Percentiles rank a stretch among this genome's conserved stretches.
phyloP scores from a whole-genome alignment of 1,139 yeast species.

The Candida pseudoviswanathii region DNA sequence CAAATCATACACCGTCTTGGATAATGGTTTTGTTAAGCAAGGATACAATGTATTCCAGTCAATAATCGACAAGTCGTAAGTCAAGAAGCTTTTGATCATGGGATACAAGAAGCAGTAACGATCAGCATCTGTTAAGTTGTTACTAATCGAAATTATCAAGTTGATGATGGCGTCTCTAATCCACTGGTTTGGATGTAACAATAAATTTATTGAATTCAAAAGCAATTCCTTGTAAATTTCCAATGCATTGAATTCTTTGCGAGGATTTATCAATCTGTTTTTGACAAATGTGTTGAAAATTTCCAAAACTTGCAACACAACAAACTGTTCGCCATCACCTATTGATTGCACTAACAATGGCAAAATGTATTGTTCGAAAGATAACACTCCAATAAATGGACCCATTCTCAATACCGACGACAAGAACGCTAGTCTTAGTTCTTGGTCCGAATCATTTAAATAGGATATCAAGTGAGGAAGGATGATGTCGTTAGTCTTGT shows the following conservation, averaged over 20 bases:
- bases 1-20: conserved; percentile 66
- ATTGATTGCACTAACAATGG: conserved; percentile 84
- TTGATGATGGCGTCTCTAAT: conserved; percentile 70
- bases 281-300: conserved; percentile 50
- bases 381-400: conserved; percentile 75
- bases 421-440: conserved; percentile 70
- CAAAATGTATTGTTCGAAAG: conserved; percentile 84
- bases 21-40: conserved; percentile 64
- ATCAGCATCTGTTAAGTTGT: conserved; percentile 73
- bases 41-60: conserved; percentile 66
- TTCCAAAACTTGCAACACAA: conserved; percentile 73
- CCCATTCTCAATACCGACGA: conserved; percentile 78
- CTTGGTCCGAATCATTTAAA: conserved; percentile 74
- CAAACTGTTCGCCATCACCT: conserved; percentile 81
- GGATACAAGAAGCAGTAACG: conserved; percentile 83
- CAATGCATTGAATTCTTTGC: conserved; percentile 41
- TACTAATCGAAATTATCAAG: conserved; percentile 63
- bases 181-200: conserved; percentile 88
- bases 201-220: conserved; percentile 29
- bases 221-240: conserved; percentile 43
- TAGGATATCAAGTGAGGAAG: conserved; percentile 91
- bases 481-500: conserved; percentile 83
- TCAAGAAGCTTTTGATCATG: conserved; percentile 71
- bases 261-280: conserved; percentile 37
- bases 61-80: conserved; percentile 72